phyloP scores from a whole-genome alignment of 768 basidiomycete genomes.

The Pleurotus giganteus region DNA sequence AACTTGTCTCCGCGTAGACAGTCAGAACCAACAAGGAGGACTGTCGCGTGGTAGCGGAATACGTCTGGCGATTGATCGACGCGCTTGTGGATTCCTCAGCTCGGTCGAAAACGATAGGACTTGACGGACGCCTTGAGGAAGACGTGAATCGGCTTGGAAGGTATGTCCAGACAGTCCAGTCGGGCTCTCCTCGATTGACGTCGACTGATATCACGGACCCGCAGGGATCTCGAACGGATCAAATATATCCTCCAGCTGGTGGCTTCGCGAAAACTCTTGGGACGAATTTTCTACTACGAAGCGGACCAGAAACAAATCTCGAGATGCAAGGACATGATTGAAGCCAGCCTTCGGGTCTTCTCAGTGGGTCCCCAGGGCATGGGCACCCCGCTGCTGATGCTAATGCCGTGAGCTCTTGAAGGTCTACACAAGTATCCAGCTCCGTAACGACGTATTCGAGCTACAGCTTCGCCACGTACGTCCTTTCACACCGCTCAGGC shows the following conservation, averaged over 20 bases:
- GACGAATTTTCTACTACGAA: constrained; percentile 6
- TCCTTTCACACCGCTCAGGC: too few relatives aligned
- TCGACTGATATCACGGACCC: not conserved
- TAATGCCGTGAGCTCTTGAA: not conserved
- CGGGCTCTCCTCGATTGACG: not conserved
- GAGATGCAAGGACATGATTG: constrained; percentile 10
- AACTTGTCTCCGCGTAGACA: not conserved
- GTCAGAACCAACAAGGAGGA: constrained; percentile 8
- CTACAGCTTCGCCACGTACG: constrained; percentile 3
- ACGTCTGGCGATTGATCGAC: constrained; percentile 8
- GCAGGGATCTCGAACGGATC: constrained; percentile 3
- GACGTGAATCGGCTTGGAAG: constrained; percentile 6
- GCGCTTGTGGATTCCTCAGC: constrained; percentile 7
- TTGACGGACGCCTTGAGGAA: not conserved
- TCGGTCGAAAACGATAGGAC: not conserved
- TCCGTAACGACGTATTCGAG: constrained; percentile 6
- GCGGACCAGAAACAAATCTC: constrained; percentile 7
- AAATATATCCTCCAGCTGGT: constrained; percentile 7
- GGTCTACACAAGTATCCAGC: constrained; percentile 7
- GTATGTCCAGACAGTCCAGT: not conserved
- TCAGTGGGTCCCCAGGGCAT: not conserved
- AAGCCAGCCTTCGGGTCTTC: constrained; percentile 8
- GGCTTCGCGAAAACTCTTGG: not conserved
- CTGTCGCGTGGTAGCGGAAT: constrained; percentile 3
- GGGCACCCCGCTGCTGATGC: not conserved